Evolutionary conservation across 2,329 filamentous ascomycete genomes (phyloP).

Genomic region (Penicillium nordicum): DNA sequence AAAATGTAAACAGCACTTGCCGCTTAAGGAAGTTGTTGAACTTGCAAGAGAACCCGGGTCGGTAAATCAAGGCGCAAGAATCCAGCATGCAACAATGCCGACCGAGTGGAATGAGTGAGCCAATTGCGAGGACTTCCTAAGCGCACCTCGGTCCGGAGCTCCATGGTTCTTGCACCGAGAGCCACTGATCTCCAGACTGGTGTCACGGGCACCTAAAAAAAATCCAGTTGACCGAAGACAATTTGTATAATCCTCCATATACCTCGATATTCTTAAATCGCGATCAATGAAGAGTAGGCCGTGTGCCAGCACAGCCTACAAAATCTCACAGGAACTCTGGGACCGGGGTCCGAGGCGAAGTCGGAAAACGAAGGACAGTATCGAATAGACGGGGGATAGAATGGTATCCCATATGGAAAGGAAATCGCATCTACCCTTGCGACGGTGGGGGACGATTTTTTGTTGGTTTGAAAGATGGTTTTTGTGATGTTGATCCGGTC

Average conservation of each 20-base stretch:
- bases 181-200: neutral
- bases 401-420: neutral
- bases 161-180: neutral
- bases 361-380: neutral
- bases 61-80: neutral
- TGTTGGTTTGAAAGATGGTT: neutral
- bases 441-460: neutral
- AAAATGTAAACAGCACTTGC: neutral
- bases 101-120: neutral
- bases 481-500: neutral
- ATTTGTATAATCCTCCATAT: neutral
- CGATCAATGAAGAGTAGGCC: neutral
- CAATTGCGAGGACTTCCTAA: neutral
- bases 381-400: neutral
- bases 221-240: neutral
- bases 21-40: neutral
- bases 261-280: neutral
- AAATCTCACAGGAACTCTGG: neutral
- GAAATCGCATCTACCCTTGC: neutral
- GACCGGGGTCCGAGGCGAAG: neutral
- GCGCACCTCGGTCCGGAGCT: neutral
- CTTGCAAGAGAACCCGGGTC: neutral
- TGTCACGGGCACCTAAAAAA: neutral
- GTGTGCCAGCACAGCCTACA: neutral
- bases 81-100: neutral